Evolutionary conservation across 306 rosid genomes (phyloP), one percentile per base, ranked within the genome.

Genomic region (Astragalus glycyphyllos): DNA sequence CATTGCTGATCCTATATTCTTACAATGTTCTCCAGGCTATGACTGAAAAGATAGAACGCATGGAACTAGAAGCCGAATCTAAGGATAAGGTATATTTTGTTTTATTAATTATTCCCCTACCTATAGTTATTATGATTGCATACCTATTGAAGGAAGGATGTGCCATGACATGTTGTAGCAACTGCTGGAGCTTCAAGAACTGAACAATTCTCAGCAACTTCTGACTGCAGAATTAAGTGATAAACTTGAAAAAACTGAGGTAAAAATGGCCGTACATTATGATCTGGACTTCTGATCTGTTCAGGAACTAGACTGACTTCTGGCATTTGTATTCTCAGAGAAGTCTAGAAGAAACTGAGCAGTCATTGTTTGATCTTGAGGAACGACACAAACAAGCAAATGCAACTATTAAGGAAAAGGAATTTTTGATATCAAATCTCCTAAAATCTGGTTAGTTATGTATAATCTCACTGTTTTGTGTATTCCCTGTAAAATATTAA

Each of bases 11-110:
- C 49, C 47, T 70, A 49, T 55, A 76, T 49, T 66, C 17, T 75
- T 38, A 66, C 56, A 58, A 40, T 71, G 46, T 61, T 77, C 74
- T 70, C 29, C 71, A 95, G 99, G 96, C 97, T 64, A 95, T 95
- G 99, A 74, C 93, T 71, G 99, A 95, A 76, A 95, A 89, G 82
- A 89, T 95, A 58, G 97, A 95, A 80, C 93, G 96, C 51, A 89
- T 95, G 99, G 99, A 95, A 83, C 90, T 75, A 72, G 96, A 86
- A 17, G 89, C 83, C 14, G 97, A 95, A 47, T 85, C 95, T n/a
- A 95, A 95, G 86, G 99, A 95, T 80, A 95, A 95, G 96, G 99
- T 95, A 80, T 29, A 47, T 79, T 29, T 65, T 13, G 6, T 65
- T 29, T 72, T 57, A 71, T 73, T 51, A 35, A 29, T 86, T 8